Evolutionary conservation across 441 rosid genomes (phyloP), one percentile per base, ranked within the genome.

Genomic region (Euphorbia schlechtendalii): DNA sequence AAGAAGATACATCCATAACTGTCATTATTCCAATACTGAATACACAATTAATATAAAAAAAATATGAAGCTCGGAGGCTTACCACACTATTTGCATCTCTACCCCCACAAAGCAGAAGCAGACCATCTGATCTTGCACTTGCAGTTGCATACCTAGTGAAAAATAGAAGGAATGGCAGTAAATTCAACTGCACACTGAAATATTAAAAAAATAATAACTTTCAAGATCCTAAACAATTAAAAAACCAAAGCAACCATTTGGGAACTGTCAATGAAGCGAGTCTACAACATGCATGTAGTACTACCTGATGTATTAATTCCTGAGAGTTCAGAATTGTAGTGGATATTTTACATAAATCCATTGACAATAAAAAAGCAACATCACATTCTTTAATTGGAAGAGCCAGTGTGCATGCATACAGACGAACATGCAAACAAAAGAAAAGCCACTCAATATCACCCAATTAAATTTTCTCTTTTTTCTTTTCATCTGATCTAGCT

Each of bases 51-150:
- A n/a, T n/a, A n/a, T n/a, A n/a, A 49, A 28, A 30, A 41, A 59
- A 46, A 62, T 1, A 45, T 0, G 27, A 10, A 11, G 22, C 25
- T 38, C 59, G 30, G 41, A 67, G 61, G 66, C 97, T 81, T 70
- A 94, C 99, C 93, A 94, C 98, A 77, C 98, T 88, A 68, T 78
- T 94, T 24, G 88, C 84, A 85, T 94, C 99, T 66, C 98, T 85
- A 74, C 99, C 99, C 55, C 99, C 99, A 79, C 99, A 94, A 66
- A 94, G 99, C 73, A 94, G 76, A 71, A 94, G 99, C 80, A 94
- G 98, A 67, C 99, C 99, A 77, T 94, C 97, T 68, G 99, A 90
- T 38, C 96, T 87, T 22, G 99, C 99, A 83, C 99, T 89, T 78
- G 97, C 99, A 64, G 99, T 94, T 48, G 99, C 99, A 76, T 94